Percentiles rank a stretch among this genome's conserved stretches.
phyloP scores from a whole-genome alignment of 768 basidiomycete genomes.

The Hericium alpestre region DNA sequence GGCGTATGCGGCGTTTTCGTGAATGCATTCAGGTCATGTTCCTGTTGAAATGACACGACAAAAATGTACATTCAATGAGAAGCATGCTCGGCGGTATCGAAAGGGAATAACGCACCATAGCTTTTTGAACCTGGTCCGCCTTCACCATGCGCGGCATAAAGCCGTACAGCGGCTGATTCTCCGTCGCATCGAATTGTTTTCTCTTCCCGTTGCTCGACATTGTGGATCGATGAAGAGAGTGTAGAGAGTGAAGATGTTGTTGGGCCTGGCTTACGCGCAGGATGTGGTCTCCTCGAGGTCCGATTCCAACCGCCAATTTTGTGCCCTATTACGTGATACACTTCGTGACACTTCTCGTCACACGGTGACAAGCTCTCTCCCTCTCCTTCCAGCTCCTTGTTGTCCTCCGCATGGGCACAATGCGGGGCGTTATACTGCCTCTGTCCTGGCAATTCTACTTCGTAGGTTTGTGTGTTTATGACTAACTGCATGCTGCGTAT shows the following conservation, averaged over 20 bases:
- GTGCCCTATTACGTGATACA: too few relatives aligned
- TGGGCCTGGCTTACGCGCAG: too few relatives aligned
- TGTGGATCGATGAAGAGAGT: neutral
- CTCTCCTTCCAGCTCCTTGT: too few relatives aligned
- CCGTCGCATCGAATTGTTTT: neutral
- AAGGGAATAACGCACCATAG: conserved; percentile 13
- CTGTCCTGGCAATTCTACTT: too few relatives aligned
- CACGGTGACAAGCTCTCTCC: too few relatives aligned
- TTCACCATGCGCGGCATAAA: conserved; percentile 18
- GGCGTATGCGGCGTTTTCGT: conserved; percentile 67
- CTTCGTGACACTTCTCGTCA: too few relatives aligned
- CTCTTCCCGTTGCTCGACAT: neutral
- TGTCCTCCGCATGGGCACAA: too few relatives aligned
- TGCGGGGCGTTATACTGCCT: too few relatives aligned
- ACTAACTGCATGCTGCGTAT: too few relatives aligned
- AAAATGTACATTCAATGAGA: neutral
- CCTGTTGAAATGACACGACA: conserved; percentile 29
- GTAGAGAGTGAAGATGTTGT: neutral
- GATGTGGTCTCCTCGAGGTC: too few relatives aligned
- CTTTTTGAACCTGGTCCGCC: conserved; percentile 14
- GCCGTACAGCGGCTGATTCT: conserved; percentile 17
- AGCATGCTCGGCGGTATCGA: neutral
- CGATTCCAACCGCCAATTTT: too few relatives aligned
- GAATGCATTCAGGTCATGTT: conserved; percentile 79
- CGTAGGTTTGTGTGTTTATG: too few relatives aligned